These are phyloP conservation scores for Amanita rimosa DNA, from an alignment of 768 basidiomycete species.

Conservation along the genomic window DNA sequence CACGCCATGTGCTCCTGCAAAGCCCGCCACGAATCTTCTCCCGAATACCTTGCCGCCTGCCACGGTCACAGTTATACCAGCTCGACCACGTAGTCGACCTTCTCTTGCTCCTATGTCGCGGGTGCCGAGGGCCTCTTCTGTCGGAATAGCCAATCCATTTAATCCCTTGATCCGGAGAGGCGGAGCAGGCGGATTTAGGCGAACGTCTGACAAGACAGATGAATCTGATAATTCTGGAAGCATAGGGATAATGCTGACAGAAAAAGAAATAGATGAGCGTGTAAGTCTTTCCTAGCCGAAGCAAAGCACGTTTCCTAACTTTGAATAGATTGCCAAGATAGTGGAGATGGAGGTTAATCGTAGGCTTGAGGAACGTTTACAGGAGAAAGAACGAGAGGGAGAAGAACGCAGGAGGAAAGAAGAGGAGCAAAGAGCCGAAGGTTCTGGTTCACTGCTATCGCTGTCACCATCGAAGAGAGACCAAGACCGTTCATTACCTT, in stretches of 20 bases:
- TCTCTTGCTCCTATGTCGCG: slow-evolving; percentile 27
- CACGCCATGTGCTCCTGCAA: slow-evolving; percentile 31
- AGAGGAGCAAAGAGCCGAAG: slow-evolving; percentile 16
- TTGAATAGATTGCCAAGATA: slow-evolving; percentile 50
- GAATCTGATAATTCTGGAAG: slow-evolving; percentile 22
- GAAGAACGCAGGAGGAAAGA: slow-evolving; percentile 23
- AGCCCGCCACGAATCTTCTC: slow-evolving; percentile 33
- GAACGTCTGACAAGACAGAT: slow-evolving; percentile 9
- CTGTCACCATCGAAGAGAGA: slow-evolving; percentile 21
- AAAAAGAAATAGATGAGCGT: slow-evolving; percentile 67
- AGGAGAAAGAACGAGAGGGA: slow-evolving; percentile 25
- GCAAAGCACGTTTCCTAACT: background rate
- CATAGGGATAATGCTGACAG: slow-evolving; percentile 34
- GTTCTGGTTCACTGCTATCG: slow-evolving; percentile 15
- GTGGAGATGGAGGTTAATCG: slow-evolving; percentile 68
- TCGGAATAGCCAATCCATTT: slow-evolving; percentile 23
- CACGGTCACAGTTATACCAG: slow-evolving; percentile 12
- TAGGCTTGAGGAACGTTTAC: slow-evolving; percentile 43
- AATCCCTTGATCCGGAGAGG: background rate
- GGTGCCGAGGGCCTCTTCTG: slow-evolving; percentile 23
- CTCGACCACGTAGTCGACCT: slow-evolving; percentile 19
- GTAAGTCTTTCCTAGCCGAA: slow-evolving; percentile 23
- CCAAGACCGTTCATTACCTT: slow-evolving; percentile 25
- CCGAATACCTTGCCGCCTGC: slow-evolving; percentile 35
- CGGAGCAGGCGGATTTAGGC: background rate